These are phyloP conservation scores for Elaphomyces granulatus DNA, from an alignment of 495 filamentous ascomycete species.

Conservation along the genomic window DNA sequence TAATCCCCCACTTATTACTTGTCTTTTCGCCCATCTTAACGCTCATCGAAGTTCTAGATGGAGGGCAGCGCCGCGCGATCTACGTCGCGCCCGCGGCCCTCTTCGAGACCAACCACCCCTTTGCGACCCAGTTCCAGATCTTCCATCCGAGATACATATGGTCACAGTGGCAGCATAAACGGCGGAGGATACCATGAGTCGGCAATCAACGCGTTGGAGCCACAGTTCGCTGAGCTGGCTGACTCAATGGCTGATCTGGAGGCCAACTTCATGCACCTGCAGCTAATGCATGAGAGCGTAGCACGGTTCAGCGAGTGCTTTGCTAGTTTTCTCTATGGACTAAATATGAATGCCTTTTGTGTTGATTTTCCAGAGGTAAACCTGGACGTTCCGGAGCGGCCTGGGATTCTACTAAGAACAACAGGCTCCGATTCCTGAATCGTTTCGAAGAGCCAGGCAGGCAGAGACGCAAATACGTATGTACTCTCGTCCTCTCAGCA, in stretches of 20 bases:
- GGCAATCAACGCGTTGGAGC: slow-evolving; percentile 72
- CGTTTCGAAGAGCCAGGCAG: slow-evolving; percentile 55
- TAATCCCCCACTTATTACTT: not conserved
- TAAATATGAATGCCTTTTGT: slow-evolving; percentile 99
- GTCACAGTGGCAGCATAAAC: slow-evolving; percentile 31
- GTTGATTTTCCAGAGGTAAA: slow-evolving; percentile 91
- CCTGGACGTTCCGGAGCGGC: not conserved
- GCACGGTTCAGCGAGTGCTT: slow-evolving; percentile 93
- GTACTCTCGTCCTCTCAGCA: not conserved
- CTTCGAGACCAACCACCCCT: slow-evolving; percentile 82
- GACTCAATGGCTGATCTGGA: slow-evolving; percentile 93
- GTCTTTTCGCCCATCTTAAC: not conserved
- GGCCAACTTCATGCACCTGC: slow-evolving; percentile 93
- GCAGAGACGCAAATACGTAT: slow-evolving; percentile 34
- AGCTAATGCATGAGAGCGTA: slow-evolving; percentile 92
- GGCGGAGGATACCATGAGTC: slow-evolving; percentile 39
- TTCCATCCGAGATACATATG: slow-evolving; percentile 61
- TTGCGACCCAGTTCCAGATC: slow-evolving; percentile 83
- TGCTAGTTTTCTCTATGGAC: slow-evolving; percentile 81
- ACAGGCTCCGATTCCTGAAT: slow-evolving; percentile 52
- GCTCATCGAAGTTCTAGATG: too few species aligned
- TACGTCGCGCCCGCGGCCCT: slow-evolving; percentile 27
- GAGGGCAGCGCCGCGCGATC: slow-evolving; percentile 21
- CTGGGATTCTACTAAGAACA: slow-evolving; percentile 3
- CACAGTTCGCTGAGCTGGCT: slow-evolving; percentile 81